phyloP scores from a whole-genome alignment of 2,329 filamentous ascomycete genomes.

The Cryphonectria parasitica region DNA sequence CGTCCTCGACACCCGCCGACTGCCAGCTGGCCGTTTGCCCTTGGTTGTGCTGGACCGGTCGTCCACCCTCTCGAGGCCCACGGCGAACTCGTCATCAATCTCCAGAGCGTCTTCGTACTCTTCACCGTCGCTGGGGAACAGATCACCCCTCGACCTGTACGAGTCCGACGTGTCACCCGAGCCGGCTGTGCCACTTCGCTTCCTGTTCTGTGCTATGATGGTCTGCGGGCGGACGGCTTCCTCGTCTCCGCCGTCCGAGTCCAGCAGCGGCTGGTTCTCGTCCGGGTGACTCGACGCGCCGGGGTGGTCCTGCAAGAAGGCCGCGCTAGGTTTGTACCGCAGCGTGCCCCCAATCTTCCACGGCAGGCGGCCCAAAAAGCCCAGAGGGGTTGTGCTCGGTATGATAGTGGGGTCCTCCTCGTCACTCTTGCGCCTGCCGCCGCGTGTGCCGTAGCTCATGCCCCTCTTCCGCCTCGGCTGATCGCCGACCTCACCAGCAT shows the following conservation, averaged over 20 bases:
- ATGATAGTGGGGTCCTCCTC: conserved; percentile 86
- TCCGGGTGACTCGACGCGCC: conserved; percentile 50
- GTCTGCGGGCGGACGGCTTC: conserved; percentile 44
- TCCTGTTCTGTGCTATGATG: conserved; percentile 45
- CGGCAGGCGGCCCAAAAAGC: conserved; percentile 81
- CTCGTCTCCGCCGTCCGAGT: conserved; percentile 48
- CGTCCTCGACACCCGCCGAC: conserved; percentile 49
- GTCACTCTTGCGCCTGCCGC: conserved; percentile 51
- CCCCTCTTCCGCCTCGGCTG: conserved; percentile 75
- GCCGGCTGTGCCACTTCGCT: conserved; percentile 76
- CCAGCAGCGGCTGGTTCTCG: conserved; percentile 73
- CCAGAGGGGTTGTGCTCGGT: conserved; percentile 81
- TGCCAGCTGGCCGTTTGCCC: conserved; percentile 54
- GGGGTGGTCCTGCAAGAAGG: conserved; percentile 87
- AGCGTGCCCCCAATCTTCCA: conserved; percentile 83
- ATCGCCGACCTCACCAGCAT: conserved; percentile 51
- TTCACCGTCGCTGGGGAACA: conserved; percentile 84
- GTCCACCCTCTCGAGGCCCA: conserved; percentile 75
- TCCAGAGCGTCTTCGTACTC: conserved; percentile 94
- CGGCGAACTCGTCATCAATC: conserved; percentile 88
- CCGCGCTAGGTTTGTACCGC: conserved; percentile 87
- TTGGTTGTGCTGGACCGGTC: conserved; percentile 73
- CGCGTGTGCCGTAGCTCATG: conserved; percentile 87
- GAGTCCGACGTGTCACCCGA: conserved; percentile 86
- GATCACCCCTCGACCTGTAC: conserved; percentile 82